Percentiles rank a stretch among this genome's conserved stretches.
Evolutionary conservation across 2,329 filamentous ascomycete species (phyloP).

Genomic region (Calonectria crousiana): DNA sequence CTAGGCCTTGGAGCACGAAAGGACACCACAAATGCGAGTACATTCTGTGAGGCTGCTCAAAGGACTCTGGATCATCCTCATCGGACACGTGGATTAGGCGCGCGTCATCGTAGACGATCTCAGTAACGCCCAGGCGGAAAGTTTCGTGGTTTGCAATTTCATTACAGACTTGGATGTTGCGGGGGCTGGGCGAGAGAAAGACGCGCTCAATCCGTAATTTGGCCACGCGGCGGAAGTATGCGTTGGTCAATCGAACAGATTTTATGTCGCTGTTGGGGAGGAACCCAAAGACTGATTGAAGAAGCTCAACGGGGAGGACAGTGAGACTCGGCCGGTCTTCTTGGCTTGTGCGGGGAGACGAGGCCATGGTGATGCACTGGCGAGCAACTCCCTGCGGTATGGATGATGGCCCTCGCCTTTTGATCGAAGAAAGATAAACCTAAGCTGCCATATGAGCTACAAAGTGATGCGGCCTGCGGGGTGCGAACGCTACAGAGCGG

Average conservation of each 20-base stretch:
- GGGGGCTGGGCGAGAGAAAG: slow-evolving; percentile 56
- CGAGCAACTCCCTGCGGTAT: not conserved
- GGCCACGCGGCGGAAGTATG: not conserved
- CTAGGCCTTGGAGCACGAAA: not conserved
- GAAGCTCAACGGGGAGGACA: not conserved
- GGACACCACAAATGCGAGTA: not conserved
- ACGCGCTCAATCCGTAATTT: slow-evolving; percentile 40
- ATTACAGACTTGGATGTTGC: slow-evolving; percentile 52
- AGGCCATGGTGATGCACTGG: not conserved
- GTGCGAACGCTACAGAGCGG: not conserved
- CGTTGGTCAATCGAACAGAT: not conserved
- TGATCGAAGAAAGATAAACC: not conserved
- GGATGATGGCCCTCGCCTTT: not conserved
- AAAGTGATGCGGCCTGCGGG: not conserved
- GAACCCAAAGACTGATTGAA: not conserved
- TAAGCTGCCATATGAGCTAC: not conserved
- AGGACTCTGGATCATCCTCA: not conserved
- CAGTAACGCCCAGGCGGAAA: slow-evolving; percentile 47
- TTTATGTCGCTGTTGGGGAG: not conserved
- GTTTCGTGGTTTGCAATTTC: slow-evolving; percentile 51
- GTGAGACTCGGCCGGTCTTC: not conserved
- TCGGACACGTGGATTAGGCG: not conserved
- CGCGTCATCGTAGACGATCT: slow-evolving; percentile 55
- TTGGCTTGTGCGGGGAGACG: not conserved
- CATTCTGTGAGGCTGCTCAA: not conserved